Base-by-base conservation (phyloP, 495 filamentous ascomycete genomes). In the Hypoxylon lenormandii region DNA sequence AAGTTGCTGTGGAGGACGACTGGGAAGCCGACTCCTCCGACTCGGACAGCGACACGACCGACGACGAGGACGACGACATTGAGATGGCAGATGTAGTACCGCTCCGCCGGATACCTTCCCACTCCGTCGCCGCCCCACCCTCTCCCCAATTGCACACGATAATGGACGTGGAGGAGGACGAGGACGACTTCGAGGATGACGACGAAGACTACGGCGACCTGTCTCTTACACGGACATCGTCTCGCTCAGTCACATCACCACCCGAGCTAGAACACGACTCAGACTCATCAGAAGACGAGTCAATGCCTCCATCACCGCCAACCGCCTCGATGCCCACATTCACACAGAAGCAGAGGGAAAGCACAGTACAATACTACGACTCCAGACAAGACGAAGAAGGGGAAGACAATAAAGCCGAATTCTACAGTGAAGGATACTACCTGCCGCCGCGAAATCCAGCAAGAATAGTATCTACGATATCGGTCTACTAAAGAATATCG, bases 231-330 rank as follows among this genome's bases (percentile, higher is more conserved):
- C 88, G 90, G 51, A 88, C 91, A 64, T 85, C 88, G 23, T 93
- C 91, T 13, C 88, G 88, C 75, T 84, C 75, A 53, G 70, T 71
- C 66, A 72, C 75, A 72, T 86, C 88, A 52, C 89, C 92, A 68
- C 92, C 93, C 36, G 93, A 94, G 79, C 87, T 97, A 68, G 83
- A 91, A 28, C 83, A 85, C 73, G 85, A 91, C 70, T 87, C 86
- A 60, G 87, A 86, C 38, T 91, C 90, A 0, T 84, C 84, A 50
- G 86, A 88, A 64, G 87, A 88, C 75, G 86, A 88, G 70, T 83
- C 87, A 26, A 91, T 92, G 84, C 93, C 94, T 30, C 88, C 91
- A n/a, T 96, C 94, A 55, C 94, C 94, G 48, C 90, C 90, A 4
- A 83, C 87, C 1, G 78, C 89, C 59, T 63, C 80, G 33, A 81